Conservation (phyloP, 179 eudicot genomes). For the Corrigiola litoralis region DNA sequence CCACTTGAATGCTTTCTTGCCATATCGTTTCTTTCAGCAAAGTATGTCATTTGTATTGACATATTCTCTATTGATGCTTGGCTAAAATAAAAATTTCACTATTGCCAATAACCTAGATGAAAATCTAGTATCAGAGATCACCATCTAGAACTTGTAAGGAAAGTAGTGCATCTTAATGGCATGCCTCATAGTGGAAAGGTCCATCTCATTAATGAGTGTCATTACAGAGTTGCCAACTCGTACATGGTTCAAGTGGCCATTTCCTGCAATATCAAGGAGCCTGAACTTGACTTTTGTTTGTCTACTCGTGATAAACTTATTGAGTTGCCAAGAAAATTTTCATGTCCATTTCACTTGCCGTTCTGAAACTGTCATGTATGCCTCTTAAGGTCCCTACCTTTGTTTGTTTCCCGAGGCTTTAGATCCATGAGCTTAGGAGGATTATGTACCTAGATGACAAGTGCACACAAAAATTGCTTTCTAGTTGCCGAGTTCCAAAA, state of each 20-base stretch:
- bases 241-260: neutral
- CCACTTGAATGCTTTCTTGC: no score
- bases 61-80: neutral
- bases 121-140: neutral
- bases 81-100: neutral
- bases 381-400: constrained; percentile 19
- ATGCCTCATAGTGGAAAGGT: neutral
- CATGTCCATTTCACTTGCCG: constrained; percentile 13
- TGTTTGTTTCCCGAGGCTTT: constrained; percentile 21
- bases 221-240: neutral
- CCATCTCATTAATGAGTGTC: neutral
- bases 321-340: constrained; percentile 16
- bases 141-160: neutral
- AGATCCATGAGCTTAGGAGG: constrained; percentile 26
- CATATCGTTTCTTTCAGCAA: no score
- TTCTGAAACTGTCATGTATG: constrained; percentile 28
- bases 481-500: constrained; percentile 3
- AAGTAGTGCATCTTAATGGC: neutral
- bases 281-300: neutral
- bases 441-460: constrained; percentile 16
- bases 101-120: neutral
- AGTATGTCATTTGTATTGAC: neutral
- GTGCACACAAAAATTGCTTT: constrained; percentile 7
- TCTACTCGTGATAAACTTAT: neutral
- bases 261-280: neutral